Base-by-base conservation (phyloP, 768 basidiomycete genomes). In the Lactarius hatsudake region DNA sequence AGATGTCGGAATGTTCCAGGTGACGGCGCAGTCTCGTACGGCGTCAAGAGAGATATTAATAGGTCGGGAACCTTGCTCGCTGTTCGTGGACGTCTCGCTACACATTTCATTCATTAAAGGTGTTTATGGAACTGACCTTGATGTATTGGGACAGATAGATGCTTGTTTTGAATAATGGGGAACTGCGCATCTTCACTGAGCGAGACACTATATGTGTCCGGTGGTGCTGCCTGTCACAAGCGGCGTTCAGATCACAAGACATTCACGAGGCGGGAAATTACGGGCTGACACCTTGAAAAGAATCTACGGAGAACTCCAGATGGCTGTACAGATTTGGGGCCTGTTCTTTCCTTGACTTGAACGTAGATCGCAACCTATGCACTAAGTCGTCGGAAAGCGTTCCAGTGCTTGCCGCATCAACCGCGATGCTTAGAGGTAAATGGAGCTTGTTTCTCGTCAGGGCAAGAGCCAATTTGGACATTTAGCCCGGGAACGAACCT, bases 1-100 rank as follows among this genome's bases (percentile, higher is more conserved):
- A 84, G 78, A 34, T 84, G 79, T 32, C 81, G 80, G 62, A 81
- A 78, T 62, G 84, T 75, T 17, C 56, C 51, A 13, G 74, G 81
- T 36, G 84, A 80, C 57, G 83, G 79, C 62, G 77, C 73, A 20
- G 77, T 75, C 34, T 76, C 72, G n/a, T 81, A 75, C 3, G 82
- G 78, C 2, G 78, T 76, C 57, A 83, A 72, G 62, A 87, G 68
- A 73, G 81, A 63, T 66, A 72, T 73, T 43, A 82, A 64, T 30
- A 80, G 75, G n/a, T 75, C 74, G n/a, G 74, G 66, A 12, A 73
- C 53, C n/a, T 36, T 56, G 30, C 66, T 58, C 42, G 59, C 62
- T 61, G 48, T 53, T 62, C 48, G 5, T 58, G 48, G 67, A 64
- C 34, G 40, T 56, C 54, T 60, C 63, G 53, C 51, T 48, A 42